Percentiles rank a stretch among this genome's conserved stretches.
These are phyloP conservation scores for Lasiosphaeria ovina DNA, from an alignment of 495 filamentous ascomycete genomes.

Conservation along the genomic window DNA sequence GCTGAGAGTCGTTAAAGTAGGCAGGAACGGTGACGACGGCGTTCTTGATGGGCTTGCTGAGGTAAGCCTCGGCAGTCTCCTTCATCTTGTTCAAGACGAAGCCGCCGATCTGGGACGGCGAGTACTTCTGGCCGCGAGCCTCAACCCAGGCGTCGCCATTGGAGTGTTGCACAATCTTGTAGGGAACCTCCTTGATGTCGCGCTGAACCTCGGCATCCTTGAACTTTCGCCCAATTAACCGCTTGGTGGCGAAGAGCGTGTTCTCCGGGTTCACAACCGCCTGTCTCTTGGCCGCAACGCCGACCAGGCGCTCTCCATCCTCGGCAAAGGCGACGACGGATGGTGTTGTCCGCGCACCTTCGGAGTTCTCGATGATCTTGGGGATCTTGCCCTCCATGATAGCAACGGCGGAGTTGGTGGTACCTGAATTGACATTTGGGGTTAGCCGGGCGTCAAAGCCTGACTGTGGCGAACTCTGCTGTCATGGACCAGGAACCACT, in stretches of 20 bases:
- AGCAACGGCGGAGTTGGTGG: constrained; percentile 97
- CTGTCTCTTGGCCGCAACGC: constrained; percentile 98
- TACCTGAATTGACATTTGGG: constrained; percentile 53
- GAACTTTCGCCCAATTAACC: constrained; percentile 98
- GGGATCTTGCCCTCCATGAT: constrained; percentile 96
- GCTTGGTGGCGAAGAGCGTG: constrained; percentile 98
- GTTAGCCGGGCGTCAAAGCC: constrained; percentile 26
- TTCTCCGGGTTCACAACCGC: constrained; percentile 99
- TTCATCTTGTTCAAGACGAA: constrained; percentile 98
- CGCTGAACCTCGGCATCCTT: constrained; percentile 94
- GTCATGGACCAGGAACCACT: constrained; percentile 33
- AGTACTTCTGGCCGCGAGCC: constrained; percentile 95
- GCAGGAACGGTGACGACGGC: constrained; percentile 95
- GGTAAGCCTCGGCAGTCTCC: constrained; percentile 91
- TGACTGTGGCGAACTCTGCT: background rate
- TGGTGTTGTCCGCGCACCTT: constrained; percentile 89
- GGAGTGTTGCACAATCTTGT: constrained; percentile 98
- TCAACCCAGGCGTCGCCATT: constrained; percentile 98
- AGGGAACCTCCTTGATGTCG: constrained; percentile 97
- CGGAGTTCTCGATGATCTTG: constrained; percentile 93
- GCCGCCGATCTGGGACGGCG: constrained; percentile 95
- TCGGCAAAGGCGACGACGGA: constrained; percentile 96
- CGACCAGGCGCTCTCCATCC: constrained; percentile 95
- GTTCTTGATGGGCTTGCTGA: constrained; percentile 87
- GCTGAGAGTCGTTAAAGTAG: constrained; percentile 98